These are phyloP conservation scores for Chalciporus pseudorubinellus DNA, from an alignment of 768 basidiomycete genomes.

Conservation along the genomic window DNA sequence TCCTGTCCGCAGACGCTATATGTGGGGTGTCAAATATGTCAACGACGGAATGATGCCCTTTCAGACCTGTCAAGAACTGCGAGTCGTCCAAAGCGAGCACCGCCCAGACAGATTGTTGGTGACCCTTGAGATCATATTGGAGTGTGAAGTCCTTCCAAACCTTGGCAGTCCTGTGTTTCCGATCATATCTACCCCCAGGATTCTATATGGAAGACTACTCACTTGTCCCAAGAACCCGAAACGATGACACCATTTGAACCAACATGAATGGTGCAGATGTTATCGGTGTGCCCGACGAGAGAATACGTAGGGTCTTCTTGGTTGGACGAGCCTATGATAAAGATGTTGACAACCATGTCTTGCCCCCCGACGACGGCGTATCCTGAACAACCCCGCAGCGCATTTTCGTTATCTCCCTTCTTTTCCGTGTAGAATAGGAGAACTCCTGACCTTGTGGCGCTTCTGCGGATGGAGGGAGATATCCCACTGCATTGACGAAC, in stretches of 20 bases:
- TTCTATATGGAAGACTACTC: slow-evolving; percentile 25
- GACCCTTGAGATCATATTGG: slow-evolving; percentile 74
- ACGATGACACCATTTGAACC: slow-evolving; percentile 72
- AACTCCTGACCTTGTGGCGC: slow-evolving; percentile 64
- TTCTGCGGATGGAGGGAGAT: slow-evolving; percentile 64
- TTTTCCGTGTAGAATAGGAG: background rate
- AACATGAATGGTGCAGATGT: slow-evolving; percentile 83
- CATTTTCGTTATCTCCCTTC: background rate
- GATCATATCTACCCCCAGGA: background rate
- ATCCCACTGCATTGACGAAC: slow-evolving; percentile 80
- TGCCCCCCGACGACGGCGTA: slow-evolving; percentile 87
- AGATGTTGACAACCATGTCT: slow-evolving; percentile 85
- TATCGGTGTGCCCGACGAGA: slow-evolving; percentile 85
- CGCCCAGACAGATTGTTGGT: slow-evolving; percentile 93
- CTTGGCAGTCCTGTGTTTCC: slow-evolving; percentile 73
- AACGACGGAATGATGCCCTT: slow-evolving; percentile 11
- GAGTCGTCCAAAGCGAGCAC: slow-evolving; percentile 78
- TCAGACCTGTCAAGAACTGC: slow-evolving; percentile 76
- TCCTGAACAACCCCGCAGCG: slow-evolving; percentile 45
- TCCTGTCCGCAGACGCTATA: slow-evolving; percentile 90
- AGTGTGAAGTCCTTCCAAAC: slow-evolving; percentile 84
- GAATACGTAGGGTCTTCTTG: slow-evolving; percentile 77
- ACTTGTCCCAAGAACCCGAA: slow-evolving; percentile 98
- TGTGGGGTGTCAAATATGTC: slow-evolving; percentile 6
- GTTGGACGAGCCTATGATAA: slow-evolving; percentile 52